A percentile compares a stretch with the other conserved stretches of the same genome.
These are phyloP conservation scores for Biscogniauxia sp. DNA, from an alignment of 2,329 filamentous ascomycete species.

Conservation along the genomic window DNA sequence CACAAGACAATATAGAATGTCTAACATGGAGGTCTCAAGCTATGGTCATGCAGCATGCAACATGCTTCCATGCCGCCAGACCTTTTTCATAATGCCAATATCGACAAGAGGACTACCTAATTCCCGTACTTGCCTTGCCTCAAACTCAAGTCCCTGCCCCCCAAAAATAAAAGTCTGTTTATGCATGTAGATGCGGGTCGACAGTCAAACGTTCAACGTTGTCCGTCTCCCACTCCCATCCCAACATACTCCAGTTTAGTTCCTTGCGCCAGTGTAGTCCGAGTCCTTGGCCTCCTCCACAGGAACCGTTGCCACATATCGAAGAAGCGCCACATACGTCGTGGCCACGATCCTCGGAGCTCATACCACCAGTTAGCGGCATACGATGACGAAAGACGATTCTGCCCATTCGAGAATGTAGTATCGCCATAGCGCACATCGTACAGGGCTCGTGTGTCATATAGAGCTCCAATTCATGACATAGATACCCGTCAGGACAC, in stretches of 20 bases:
- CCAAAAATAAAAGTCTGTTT: conserved; percentile 36
- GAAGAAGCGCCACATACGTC: conserved; percentile 32
- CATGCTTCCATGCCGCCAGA: conserved; percentile 4
- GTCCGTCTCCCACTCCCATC: conserved; percentile 69
- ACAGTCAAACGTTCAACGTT: conserved; percentile 39
- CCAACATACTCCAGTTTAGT: conserved; percentile 82
- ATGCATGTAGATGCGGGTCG: conserved; percentile 50
- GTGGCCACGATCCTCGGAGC: conserved; percentile 66
- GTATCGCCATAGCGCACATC: conserved; percentile 94
- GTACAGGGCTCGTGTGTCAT: conserved; percentile 94
- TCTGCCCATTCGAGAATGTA: conserved; percentile 88
- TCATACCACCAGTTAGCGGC: conserved; percentile 77
- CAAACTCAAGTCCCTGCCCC: conserved; percentile 31
- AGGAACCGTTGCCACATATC: conserved; percentile 33
- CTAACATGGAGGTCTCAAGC: conserved; percentile 8
- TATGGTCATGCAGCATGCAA: conserved; percentile 1
- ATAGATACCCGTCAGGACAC: conserved; percentile 81
- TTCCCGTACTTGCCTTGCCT: conserved; percentile 43
- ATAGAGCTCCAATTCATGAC: conserved; percentile 90
- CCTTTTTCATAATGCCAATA: conserved; percentile 28
- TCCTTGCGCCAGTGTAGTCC: conserved; percentile 71
- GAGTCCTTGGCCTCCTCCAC: conserved; percentile 57
- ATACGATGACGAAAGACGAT: conserved; percentile 80
- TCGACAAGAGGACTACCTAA: conserved; percentile 51
- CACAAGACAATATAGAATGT: neutral